Base-by-base conservation (phyloP, 306 rosid species). In the Ceratonia siliqua region DNA sequence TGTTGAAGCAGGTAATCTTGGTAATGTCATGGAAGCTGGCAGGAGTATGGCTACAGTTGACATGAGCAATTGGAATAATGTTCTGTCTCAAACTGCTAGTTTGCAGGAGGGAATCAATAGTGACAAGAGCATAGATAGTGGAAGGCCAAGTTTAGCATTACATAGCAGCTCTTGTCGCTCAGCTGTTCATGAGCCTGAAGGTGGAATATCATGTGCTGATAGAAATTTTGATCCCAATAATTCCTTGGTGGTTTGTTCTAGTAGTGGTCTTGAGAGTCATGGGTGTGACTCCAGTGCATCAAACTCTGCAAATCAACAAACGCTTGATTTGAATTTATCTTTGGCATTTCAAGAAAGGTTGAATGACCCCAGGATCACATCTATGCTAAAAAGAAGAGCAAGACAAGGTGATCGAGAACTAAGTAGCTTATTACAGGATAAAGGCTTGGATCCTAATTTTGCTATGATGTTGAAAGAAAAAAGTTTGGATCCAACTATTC, bases 401-500 rank as follows among this genome's bases (percentile, higher is more conserved):
- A 89, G 96, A 72, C 93, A 87, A 74, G 97, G 98, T 65, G 98
- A 95, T 79, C 85, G 68, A 52, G 99, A 92, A 59, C 81, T 95
- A 42, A 90, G 91, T 56, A 85, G 84, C 81, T 85, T 95, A 67
- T 86, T 95, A 82, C 93, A 95, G 70, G 93, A 95, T 87, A 95
- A 95, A 83, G 99, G 99, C 52, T 77, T 95, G 86, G 99, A 95
- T 86, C 99, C 99, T 18, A 95, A 95, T 90, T 95, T 95, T 86
- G 99, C 93, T 67, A 84, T 95, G 99, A 95, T 95, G 99, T 82
- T 95, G 79, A 95, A 92, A 82, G 99, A 95, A 83, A 95, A 89
- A 87, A 90, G 86, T 86, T 87, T 95, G 83, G 99, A 95, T 83
- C 99, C 99, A 67, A 95, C 99, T 45, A 92, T 95, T 75, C 86